Percentiles rank a stretch among this genome's conserved stretches.
Evolutionary conservation across 345 rosid species (phyloP).

Genomic region (Heritiera fomes): DNA sequence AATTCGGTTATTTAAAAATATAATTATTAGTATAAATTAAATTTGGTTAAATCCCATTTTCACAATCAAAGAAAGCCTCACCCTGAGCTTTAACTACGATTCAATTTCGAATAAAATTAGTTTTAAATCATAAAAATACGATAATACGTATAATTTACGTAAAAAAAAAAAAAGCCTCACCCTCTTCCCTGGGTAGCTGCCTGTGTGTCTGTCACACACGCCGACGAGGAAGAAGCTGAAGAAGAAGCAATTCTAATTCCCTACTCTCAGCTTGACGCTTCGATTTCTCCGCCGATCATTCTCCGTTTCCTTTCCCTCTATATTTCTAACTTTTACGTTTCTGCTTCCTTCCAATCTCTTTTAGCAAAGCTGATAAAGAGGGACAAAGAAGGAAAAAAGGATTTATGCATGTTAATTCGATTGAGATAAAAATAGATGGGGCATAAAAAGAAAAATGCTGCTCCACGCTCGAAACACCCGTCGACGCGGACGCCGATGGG

Average conservation of each 20-base stretch:
- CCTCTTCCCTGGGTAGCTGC: not conserved
- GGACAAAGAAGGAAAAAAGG: not conserved
- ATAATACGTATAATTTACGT: no score
- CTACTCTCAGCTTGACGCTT: slow-evolving; percentile 20
- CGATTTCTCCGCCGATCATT: slow-evolving; percentile 47
- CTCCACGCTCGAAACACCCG: slow-evolving; percentile 58
- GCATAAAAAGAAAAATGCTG: slow-evolving; percentile 64
- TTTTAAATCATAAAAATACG: no score
- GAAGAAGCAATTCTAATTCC: not conserved
- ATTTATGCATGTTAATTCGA: slow-evolving; percentile 41
- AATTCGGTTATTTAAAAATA: no score
- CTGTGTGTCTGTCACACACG: not conserved
- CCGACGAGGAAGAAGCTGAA: not conserved
- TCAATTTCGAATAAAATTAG: no score
- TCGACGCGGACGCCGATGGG: slow-evolving; percentile 16
- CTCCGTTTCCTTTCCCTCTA: not conserved
- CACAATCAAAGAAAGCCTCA: not conserved
- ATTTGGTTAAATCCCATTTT: no score
- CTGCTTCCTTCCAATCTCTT: slow-evolving; percentile 5
- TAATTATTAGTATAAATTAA: no score
- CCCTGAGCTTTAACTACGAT: no score
- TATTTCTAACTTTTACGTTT: slow-evolving; percentile 27
- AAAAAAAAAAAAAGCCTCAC: not conserved
- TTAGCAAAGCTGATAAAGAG: not conserved
- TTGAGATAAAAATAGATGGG: slow-evolving; percentile 58